Conservation (phyloP, 495 filamentous ascomycete species). For the Chaetomium cochliodes region DNA sequence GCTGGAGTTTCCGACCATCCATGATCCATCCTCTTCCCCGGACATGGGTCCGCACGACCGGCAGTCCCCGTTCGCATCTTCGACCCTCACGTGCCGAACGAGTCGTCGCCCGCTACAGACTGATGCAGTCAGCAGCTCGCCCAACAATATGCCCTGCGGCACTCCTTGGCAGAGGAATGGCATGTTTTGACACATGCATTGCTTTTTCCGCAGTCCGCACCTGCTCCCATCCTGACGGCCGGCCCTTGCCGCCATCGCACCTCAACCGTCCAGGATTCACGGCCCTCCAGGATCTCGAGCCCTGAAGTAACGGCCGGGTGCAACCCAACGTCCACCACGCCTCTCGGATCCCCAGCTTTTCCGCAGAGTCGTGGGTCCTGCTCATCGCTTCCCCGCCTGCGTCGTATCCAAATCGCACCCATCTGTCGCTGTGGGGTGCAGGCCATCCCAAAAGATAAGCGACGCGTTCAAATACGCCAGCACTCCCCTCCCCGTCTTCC, state of each 20-base stretch:
- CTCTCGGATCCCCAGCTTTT: conserved; percentile 9
- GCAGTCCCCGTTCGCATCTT: neutral
- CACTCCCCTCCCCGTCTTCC: neutral
- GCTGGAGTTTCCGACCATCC: neutral
- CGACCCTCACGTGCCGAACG: neutral
- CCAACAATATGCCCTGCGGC: neutral
- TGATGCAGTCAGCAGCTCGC: conserved; percentile 2
- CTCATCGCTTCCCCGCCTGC: neutral
- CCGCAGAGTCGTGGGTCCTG: conserved; percentile 1
- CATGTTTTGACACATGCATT: neutral
- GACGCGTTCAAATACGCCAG: neutral
- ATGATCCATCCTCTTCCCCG: conserved; percentile 15
- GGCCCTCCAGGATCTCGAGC: neutral
- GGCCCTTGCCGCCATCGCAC: conserved; percentile 1
- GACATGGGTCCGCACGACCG: conserved; percentile 19
- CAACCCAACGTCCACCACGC: neutral
- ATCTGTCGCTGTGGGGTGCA: conserved; percentile 8
- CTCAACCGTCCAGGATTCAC: neutral
- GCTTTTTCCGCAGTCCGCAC: neutral
- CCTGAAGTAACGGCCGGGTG: conserved; percentile 8
- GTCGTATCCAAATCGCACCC: neutral
- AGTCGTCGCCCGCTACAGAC: neutral
- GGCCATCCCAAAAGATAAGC: conserved; percentile 8
- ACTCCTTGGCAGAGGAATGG: too few relatives aligned
- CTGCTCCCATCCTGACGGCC: neutral